Base-by-base conservation (phyloP, 1,139 yeast species). In the Citeromyces hawaiiensis region DNA sequence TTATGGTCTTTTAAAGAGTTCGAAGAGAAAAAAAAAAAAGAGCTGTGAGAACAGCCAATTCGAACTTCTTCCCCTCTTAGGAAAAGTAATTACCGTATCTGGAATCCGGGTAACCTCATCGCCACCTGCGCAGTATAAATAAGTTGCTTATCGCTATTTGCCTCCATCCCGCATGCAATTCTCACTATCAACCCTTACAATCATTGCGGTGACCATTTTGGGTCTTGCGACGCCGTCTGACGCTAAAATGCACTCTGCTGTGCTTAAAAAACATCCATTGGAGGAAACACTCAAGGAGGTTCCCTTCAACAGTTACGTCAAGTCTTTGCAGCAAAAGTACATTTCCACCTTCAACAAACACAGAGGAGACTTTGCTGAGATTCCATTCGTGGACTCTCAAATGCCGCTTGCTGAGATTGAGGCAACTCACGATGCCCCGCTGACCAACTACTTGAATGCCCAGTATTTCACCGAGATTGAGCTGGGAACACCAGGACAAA, bases 381-480 rank as follows among this genome's bases (percentile, higher is more conserved):
- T 69, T 38, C 78, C 81, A 23, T 66, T 72, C 47, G 60, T 66
- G 34, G 54, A 57, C 27, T 38, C 40, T 40, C 51, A 48, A 16
- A 55, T 51, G 23, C 42, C 42, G 16, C 14, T 19, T 27, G 37
- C 37, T 35, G 38, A 38, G 6, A 47, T 46, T 27, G 47, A 50
- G 21, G 57, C 53, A 29, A 72, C 69, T 39, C 82, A 75, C 52
- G 81, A 80, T 45, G 70, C 83, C 38, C 97, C 97, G 6, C 72
- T 91, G 58, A 79, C 91, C 49, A 87, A 91, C 66, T 91, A 88
- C 61, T 65, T 83, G 64, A 88, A 91, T 58, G 96, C 96, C 36
- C 97, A 91, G 64, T 91, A 91, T 62, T 88, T 71, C 59, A 81
- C 97, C 38, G 96, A 87, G 55, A 81, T 91, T 52, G 69, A 76